phyloP scores from a whole-genome alignment of 2,329 filamentous ascomycete species.

The Ascosphaera apis region DNA sequence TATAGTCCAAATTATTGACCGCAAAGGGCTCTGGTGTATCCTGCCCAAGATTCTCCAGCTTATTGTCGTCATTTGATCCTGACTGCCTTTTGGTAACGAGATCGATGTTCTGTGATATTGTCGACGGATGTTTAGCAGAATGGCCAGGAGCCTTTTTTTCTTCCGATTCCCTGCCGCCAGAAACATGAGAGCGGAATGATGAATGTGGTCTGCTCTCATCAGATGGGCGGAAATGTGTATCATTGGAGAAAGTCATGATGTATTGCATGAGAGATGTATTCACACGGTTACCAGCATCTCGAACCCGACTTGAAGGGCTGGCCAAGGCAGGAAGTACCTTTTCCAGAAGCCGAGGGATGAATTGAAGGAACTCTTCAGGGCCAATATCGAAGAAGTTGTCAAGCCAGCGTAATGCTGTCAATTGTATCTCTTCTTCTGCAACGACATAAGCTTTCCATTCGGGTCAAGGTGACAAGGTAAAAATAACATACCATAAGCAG shows the following conservation, averaged over 20 bases:
- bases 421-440: constrained; percentile 67
- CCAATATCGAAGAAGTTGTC: constrained; percentile 94
- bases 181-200: constrained; percentile 20
- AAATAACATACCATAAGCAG: constrained; percentile 40
- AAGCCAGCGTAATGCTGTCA: constrained; percentile 85
- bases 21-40: constrained; percentile 15
- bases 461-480: constrained; percentile 1
- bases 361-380: constrained; percentile 83
- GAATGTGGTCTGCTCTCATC: constrained; percentile 17
- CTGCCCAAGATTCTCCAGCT: no score
- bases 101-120: no score
- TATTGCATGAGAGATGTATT: constrained; percentile 86
- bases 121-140: constrained; percentile 11
- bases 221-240: constrained; percentile 25
- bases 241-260: constrained; percentile 72
- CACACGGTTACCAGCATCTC: constrained; percentile 67
- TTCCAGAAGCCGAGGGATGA: constrained; percentile 76
- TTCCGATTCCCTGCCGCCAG: constrained; percentile 15
- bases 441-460: constrained; percentile 5
- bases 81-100: no score
- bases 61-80: no score
- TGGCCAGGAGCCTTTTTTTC: constrained; percentile 12
- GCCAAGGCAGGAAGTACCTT: constrained; percentile 88
- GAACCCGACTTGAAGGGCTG: constrained; percentile 70
- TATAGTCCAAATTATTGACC: constrained; percentile 65